These are phyloP conservation scores for Trichosporon ovoides DNA, from an alignment of 1,284 basidiomycete genomes.

Conservation along the genomic window DNA sequence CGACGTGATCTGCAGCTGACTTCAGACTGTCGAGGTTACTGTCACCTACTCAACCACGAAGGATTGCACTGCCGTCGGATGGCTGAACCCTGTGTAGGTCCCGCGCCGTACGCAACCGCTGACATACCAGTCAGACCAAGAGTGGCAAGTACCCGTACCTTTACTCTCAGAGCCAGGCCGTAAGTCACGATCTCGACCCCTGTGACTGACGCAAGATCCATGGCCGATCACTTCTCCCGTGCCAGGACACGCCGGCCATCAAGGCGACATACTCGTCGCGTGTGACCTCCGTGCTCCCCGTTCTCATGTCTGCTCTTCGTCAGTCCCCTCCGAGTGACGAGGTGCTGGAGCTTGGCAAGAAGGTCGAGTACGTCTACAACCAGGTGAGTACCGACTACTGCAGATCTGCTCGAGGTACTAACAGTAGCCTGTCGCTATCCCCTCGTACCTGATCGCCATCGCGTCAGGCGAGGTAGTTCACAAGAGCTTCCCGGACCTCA, in stretches of 20 bases:
- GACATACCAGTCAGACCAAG: slow-evolving; percentile 69
- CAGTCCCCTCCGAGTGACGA: slow-evolving; percentile 65
- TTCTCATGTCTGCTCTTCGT: slow-evolving; percentile 77
- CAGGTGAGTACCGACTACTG: slow-evolving; percentile 53
- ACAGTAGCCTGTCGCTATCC: slow-evolving; percentile 68
- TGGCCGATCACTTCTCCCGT: slow-evolving; percentile 69
- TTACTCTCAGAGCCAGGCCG: slow-evolving; percentile 89
- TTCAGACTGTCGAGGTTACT: slow-evolving; percentile 56
- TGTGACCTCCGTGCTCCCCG: slow-evolving; percentile 70
- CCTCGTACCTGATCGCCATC: slow-evolving; percentile 81
- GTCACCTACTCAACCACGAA: slow-evolving; percentile 70
- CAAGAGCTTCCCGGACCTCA: slow-evolving; percentile 58
- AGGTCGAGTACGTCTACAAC: slow-evolving; percentile 48
- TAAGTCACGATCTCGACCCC: slow-evolving; percentile 22
- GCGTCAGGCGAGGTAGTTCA: slow-evolving; percentile 78
- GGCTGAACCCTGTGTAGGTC: slow-evolving; percentile 74
- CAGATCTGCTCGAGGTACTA: not conserved
- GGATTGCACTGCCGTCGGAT: slow-evolving; percentile 81
- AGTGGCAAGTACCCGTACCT: slow-evolving; percentile 80
- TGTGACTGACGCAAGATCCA: slow-evolving; percentile 56
- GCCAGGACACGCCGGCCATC: slow-evolving; percentile 57
- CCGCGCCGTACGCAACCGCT: not conserved
- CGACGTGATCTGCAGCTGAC: too few species aligned
- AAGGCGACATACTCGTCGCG: slow-evolving; percentile 65
- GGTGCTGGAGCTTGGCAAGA: slow-evolving; percentile 62